Conservation (phyloP, 2,329 filamentous ascomycete genomes). For the Ceratocystis huliohia region DNA sequence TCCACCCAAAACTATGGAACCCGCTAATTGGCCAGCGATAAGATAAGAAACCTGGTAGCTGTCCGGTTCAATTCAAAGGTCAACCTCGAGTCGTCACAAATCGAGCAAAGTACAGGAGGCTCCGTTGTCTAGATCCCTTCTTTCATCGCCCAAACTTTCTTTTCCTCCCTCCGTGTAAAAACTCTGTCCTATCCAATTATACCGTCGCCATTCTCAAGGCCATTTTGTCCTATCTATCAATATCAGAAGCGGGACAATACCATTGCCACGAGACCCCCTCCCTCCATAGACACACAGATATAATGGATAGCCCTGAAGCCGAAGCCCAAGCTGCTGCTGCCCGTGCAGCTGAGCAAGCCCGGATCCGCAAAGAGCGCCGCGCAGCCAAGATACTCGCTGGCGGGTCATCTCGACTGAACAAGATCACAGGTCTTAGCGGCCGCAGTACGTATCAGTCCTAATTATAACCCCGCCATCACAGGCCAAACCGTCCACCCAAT, state of each 20-base stretch:
- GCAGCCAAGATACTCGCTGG: constrained; percentile 67
- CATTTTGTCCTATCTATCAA: background rate
- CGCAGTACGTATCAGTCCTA: constrained; percentile 8
- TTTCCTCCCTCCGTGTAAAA: no score
- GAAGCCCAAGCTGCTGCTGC: constrained; percentile 38
- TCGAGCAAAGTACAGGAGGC: background rate
- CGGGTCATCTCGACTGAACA: constrained; percentile 56
- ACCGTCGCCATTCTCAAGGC: background rate
- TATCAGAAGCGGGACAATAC: background rate
- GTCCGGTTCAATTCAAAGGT: background rate
- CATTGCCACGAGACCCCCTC: background rate
- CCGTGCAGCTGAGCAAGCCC: constrained; percentile 51
- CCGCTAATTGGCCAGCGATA: constrained; percentile 7
- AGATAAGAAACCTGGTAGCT: constrained; percentile 3
- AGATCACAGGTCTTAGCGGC: constrained; percentile 47
- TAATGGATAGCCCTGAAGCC: constrained; percentile 3
- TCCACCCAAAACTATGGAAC: background rate
- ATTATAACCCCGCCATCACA: background rate
- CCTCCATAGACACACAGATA: constrained; percentile 18
- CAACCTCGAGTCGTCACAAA: background rate
- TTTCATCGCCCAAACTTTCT: no score
- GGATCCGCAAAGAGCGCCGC: constrained; percentile 63
- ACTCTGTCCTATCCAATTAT: no score
- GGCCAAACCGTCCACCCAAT: no score
- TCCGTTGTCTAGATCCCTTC: no score